Percentiles rank a stretch among this genome's conserved stretches.
phyloP scores from a whole-genome alignment of 129 eudicot genomes.

The Silybum marianum region DNA sequence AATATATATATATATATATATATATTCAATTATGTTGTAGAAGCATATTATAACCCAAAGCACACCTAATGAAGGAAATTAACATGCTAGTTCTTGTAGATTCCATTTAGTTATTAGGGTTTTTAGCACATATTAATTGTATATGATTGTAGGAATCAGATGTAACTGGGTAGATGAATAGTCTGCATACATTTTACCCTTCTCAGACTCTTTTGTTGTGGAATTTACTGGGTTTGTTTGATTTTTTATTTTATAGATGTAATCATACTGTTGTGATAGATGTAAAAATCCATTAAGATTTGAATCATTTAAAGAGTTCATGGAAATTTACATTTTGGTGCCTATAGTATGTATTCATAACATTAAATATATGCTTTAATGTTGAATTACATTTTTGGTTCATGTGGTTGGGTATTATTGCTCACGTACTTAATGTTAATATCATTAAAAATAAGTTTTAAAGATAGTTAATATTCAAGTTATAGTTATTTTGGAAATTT shows the following conservation, averaged over 20 bases:
- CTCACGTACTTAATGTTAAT: no score
- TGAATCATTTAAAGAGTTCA: slow-evolving; percentile 8
- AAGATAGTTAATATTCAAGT: no score
- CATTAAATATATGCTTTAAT: no score
- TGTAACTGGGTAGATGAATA: not conserved
- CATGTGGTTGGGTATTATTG: no score
- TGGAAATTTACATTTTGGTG: no score
- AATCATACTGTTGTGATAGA: not conserved
- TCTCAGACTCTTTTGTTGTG: not conserved
- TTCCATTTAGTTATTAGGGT: slow-evolving; percentile 11
- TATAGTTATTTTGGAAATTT: no score
- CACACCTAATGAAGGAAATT: not conserved
- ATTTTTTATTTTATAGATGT: not conserved
- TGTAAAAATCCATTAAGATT: slow-evolving; percentile 8
- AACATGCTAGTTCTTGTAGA: slow-evolving; percentile 12
- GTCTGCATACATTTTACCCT: not conserved
- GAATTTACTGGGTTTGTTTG: not conserved
- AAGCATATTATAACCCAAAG: slow-evolving; percentile 3
- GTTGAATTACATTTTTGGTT: no score
- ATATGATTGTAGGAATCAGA: slow-evolving; percentile 19
- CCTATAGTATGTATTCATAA: no score
- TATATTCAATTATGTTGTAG: slow-evolving; percentile 26
- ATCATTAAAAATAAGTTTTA: no score
- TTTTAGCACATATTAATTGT: slow-evolving; percentile 24
- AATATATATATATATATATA: no score